Evolutionary conservation across 805 yeast genomes (phyloP).

Genomic region (Pichia gijzeniarum): DNA sequence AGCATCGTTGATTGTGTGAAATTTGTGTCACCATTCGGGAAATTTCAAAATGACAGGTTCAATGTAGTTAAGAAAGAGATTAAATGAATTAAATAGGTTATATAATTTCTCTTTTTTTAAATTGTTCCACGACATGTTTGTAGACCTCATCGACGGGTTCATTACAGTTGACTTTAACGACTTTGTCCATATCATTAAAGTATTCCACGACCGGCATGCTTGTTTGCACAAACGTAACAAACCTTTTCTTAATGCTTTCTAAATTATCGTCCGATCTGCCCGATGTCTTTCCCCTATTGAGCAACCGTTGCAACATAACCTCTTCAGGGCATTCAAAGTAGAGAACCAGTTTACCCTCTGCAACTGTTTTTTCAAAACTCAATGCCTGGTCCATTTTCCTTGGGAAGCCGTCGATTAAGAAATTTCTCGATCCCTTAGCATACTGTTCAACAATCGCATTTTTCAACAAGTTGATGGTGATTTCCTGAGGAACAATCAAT

Average conservation of each 20-base stretch:
- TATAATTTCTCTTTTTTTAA: conserved; percentile 38
- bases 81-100: conserved; percentile 3
- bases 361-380: conserved; percentile 78
- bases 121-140: conserved; percentile 56
- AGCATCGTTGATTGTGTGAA: conserved; percentile 10
- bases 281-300: conserved; percentile 89
- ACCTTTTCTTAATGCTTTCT: conserved; percentile 86
- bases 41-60: conserved; percentile 18
- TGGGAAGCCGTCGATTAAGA: conserved; percentile 94
- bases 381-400: conserved; percentile 97
- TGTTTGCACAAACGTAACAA: conserved; percentile 77
- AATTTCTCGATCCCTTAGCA: conserved; percentile 49
- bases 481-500: conserved; percentile 85
- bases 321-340: conserved; percentile 78
- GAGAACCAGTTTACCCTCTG: conserved; percentile 61
- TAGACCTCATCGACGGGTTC: conserved; percentile 77
- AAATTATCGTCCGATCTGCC: conserved; percentile 92
- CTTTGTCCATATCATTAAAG: conserved; percentile 65
- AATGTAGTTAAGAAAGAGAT: conserved; percentile 19
- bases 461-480: conserved; percentile 76
- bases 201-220: conserved; percentile 91
- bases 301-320: conserved; percentile 76
- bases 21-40: conserved; percentile 9
- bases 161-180: conserved; percentile 73
- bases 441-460: conserved; percentile 63